These are phyloP conservation scores for Colletotrichum eleusines DNA, from an alignment of 2,329 filamentous ascomycete species.

Conservation along the genomic window DNA sequence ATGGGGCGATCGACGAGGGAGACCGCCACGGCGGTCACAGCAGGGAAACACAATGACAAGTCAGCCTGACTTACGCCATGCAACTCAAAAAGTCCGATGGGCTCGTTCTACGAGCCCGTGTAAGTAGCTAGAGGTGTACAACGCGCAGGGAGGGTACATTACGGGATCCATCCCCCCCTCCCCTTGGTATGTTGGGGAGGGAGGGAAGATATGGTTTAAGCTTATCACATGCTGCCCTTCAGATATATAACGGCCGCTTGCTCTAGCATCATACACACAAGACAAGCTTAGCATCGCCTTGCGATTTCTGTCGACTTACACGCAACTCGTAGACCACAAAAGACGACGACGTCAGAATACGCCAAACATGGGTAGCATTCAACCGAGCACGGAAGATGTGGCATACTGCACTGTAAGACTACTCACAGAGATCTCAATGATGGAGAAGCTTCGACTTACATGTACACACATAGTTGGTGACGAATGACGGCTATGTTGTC, in stretches of 20 bases:
- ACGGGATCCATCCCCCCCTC: too few relatives aligned
- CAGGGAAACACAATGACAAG: background rate
- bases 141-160: background rate
- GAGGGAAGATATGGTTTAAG: background rate
- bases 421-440: too few relatives aligned
- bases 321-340: background rate
- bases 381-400: background rate
- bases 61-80: background rate
- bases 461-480: conserved; percentile 36
- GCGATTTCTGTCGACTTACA: background rate
- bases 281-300: accelerated
- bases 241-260: background rate
- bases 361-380: conserved; percentile 29
- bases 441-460: background rate
- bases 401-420: conserved; percentile 34
- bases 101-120: background rate
- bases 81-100: background rate
- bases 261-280: background rate
- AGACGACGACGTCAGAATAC: background rate
- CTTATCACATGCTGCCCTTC: background rate
- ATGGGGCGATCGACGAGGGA: background rate
- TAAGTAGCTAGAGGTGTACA: background rate
- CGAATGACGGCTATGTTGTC: conserved; percentile 42
- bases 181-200: background rate
- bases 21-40: background rate